These are phyloP conservation scores for Uromyces viciae-fabae DNA, from an alignment of 1,284 basidiomycete genomes.

Conservation along the genomic window DNA sequence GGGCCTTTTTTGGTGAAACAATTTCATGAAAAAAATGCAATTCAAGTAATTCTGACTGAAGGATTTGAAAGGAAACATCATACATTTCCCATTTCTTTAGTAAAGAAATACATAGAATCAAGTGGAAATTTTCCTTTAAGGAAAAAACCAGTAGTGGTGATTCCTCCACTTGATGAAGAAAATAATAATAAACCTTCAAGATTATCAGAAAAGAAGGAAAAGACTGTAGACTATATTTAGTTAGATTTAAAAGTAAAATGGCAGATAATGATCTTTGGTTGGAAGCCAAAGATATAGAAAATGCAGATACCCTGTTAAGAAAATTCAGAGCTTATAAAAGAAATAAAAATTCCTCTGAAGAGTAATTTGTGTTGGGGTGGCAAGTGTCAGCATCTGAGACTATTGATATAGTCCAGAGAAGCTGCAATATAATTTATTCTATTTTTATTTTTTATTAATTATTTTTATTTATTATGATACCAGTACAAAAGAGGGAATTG, in stretches of 20 bases:
- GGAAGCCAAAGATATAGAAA: background rate
- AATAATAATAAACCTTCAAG: background rate
- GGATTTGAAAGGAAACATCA: conserved; percentile 1
- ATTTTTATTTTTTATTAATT: too few species aligned
- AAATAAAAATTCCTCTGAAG: too few species aligned
- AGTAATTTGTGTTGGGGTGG: too few species aligned
- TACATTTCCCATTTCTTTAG: background rate
- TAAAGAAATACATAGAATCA: background rate
- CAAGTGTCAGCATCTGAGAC: too few species aligned
- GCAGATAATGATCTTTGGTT: background rate
- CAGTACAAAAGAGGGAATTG: too few species aligned
- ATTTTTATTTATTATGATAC: too few species aligned
- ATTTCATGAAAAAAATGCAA: background rate
- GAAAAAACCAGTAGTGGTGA: background rate
- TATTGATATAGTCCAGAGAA: too few species aligned
- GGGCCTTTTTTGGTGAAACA: background rate
- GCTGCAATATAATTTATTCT: too few species aligned
- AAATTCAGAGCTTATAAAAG: too few species aligned
- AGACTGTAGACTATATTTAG: background rate
- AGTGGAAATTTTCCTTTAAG: background rate
- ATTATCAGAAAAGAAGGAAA: background rate
- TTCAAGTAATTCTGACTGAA: background rate
- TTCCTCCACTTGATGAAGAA: too few species aligned
- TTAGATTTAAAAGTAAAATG: background rate
- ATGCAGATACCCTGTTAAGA: background rate